phyloP scores from a whole-genome alignment of 2,329 filamentous ascomycete genomes.

The Penicillium sp. region DNA sequence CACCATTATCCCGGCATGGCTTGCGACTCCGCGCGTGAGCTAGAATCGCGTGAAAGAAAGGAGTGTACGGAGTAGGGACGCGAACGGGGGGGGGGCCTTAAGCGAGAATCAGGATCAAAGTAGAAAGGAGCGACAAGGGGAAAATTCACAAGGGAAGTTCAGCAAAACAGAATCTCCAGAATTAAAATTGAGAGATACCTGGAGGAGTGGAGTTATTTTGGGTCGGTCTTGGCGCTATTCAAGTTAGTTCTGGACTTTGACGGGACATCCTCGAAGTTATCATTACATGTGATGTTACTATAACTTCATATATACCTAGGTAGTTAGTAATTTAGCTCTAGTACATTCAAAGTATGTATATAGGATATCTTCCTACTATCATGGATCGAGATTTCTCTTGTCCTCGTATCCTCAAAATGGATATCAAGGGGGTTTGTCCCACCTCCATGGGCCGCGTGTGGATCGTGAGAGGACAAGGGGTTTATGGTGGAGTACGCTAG shows the following conservation, averaged over 20 bases:
- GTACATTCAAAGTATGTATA: neutral
- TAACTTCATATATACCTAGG: neutral
- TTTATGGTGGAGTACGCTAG: slow-evolving; percentile 21
- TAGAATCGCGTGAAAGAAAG: slow-evolving; percentile 7
- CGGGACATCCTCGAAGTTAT: neutral
- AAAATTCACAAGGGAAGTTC: slow-evolving; percentile 1
- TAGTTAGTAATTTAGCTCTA: neutral
- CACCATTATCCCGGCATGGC: slow-evolving; percentile 39
- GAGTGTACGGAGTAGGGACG: slow-evolving; percentile 8
- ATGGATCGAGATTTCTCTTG: neutral
- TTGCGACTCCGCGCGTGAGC: slow-evolving; percentile 17
- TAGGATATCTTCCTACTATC: no score
- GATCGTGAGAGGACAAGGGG: slow-evolving; percentile 18
- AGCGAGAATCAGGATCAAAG: neutral
- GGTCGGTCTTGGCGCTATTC: slow-evolving; percentile 18
- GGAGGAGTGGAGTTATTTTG: slow-evolving; percentile 17
- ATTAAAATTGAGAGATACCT: slow-evolving; percentile 19
- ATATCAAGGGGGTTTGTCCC: slow-evolving; percentile 18
- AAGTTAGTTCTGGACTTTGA: neutral
- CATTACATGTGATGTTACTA: no score
- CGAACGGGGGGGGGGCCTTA: slow-evolving; percentile 2
- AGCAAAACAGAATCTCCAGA: slow-evolving; percentile 7
- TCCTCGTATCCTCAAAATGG: neutral
- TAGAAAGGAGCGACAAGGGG: slow-evolving; percentile 15
- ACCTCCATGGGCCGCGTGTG: slow-evolving; percentile 25